Evolutionary conservation across 2,329 filamentous ascomycete genomes (phyloP).

Genomic region (Coniella vitis): DNA sequence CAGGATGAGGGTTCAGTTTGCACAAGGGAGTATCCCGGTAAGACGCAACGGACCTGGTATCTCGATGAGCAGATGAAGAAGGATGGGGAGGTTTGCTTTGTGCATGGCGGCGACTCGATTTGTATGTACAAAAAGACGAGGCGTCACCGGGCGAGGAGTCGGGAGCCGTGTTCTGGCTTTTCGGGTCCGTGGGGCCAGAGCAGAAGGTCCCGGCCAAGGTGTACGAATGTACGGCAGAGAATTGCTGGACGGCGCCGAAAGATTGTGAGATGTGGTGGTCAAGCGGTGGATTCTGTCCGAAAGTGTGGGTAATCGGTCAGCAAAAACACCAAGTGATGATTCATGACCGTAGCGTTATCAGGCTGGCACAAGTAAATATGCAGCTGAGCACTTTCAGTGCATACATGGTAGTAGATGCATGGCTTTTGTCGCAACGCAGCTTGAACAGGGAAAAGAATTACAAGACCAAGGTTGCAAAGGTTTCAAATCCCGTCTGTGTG

Average conservation of each 20-base stretch:
- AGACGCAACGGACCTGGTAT: constrained; percentile 1
- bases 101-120: constrained; percentile 1
- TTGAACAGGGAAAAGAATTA: too few species aligned
- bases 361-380: too few species aligned
- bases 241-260: too few species aligned
- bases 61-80: constrained; percentile 13
- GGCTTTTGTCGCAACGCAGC: neutral
- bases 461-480: too few species aligned
- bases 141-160: neutral
- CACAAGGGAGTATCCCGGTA: neutral
- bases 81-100: constrained; percentile 5
- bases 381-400: neutral
- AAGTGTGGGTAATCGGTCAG: neutral
- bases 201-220: too few species aligned
- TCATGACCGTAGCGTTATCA: neutral
- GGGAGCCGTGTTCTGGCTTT: too few species aligned
- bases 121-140: neutral
- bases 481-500: too few species aligned
- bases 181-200: too few species aligned
- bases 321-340: neutral
- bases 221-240: too few species aligned
- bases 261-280: neutral
- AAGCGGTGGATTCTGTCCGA: neutral
- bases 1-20: neutral
- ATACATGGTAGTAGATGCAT: neutral